These are phyloP conservation scores for Cunninghamia lanceolata DNA, from an alignment of 75 land plant genomes.

Conservation along the genomic window DNA sequence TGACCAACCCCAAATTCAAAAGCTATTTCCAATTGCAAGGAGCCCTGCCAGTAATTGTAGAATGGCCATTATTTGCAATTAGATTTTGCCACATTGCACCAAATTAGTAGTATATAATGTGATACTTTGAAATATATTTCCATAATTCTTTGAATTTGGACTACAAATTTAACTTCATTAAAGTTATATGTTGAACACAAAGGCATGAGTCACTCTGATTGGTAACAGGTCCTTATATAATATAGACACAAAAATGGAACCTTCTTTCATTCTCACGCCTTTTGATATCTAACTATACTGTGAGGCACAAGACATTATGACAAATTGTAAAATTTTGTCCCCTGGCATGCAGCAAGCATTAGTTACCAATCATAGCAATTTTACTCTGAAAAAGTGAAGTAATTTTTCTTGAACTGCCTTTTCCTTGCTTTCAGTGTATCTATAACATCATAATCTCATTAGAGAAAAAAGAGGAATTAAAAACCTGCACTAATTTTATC, in stretches of 20 bases:
- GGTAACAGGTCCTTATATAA: neutral
- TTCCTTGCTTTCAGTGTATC: neutral
- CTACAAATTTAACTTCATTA: neutral
- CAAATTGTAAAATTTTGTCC: neutral
- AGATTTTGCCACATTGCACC: neutral
- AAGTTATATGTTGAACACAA: neutral
- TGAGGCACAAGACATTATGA: neutral
- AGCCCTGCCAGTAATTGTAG: neutral
- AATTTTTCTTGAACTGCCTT: neutral
- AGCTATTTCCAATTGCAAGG: neutral
- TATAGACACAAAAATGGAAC: neutral
- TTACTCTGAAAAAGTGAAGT: neutral
- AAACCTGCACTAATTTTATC: neutral
- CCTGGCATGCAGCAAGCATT: neutral
- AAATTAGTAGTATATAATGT: no score
- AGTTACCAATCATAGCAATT: neutral
- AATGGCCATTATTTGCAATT: neutral
- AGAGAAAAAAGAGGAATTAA: neutral
- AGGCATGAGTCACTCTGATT: neutral
- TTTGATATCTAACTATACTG: neutral
- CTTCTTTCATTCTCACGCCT: neutral
- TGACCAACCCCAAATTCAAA: neutral
- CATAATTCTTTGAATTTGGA: neutral
- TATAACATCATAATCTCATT: neutral
- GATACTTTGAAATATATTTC: neutral